Evolutionary conservation across 2,329 filamentous ascomycete species (phyloP), one percentile per base, ranked within the genome.

Genomic region (Aaosphaeria pasadenensis): DNA sequence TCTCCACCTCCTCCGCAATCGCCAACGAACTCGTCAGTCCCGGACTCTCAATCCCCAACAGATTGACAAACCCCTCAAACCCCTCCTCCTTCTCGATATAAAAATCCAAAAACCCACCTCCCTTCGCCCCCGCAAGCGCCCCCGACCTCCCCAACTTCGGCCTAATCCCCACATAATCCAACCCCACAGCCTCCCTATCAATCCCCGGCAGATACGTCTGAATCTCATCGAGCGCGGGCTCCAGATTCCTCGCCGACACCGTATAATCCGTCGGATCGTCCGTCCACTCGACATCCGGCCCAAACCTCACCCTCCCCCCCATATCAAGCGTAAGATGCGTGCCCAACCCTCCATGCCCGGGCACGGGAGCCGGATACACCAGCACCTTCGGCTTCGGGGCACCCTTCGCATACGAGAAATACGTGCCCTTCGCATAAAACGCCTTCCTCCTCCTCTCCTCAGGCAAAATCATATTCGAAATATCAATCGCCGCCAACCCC

Each of bases 231-330:
- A 95, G 69, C 0, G 91, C 91, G 36, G 81, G 76, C 1, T 73
- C 67, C 47, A 96, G 74, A 9, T 88, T 78, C 24, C 75, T 75
- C 1, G 77, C 72, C 55, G 83, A 89, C 11, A 88, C 86, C 1
- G 77, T 75, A n/a, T 96, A 76, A 60, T 96, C 84, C 6, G 73
- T 71, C 0, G 90, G 83, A 1, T 77, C 74, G 43, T 86, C 81
- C 0, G 96, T 86, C 94, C 94, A 97, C 69, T 97, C 90, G 11
- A 96, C 88, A 64, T 99, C 94, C 0, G 94, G 94, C 0, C 94
- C 94, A 69, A 99, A 99, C 35, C 90, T 86, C 39, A 97, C 80
- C 1, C 89, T 83, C 0, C 92, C 91, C 0, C 77, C 81, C 72
- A 97, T 80, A 68, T 99, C 94, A 48, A 97, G 80, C 1, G 94